These are phyloP conservation scores for Raphanus sativus DNA, from an alignment of 345 rosid genomes.

Conservation along the genomic window DNA sequence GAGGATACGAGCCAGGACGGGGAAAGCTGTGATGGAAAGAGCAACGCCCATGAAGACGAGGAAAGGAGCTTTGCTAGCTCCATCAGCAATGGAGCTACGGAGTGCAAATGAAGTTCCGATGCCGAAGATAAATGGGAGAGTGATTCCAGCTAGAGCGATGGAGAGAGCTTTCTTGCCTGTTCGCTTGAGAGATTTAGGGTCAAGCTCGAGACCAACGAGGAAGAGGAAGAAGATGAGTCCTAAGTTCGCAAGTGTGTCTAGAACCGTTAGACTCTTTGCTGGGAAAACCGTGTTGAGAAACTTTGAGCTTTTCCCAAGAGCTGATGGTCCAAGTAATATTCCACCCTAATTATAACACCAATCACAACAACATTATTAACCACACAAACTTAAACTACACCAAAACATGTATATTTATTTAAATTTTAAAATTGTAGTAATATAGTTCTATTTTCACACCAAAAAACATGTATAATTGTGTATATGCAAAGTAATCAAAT, in stretches of 20 bases:
- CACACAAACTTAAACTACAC: neutral
- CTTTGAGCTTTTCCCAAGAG: conserved; percentile 58
- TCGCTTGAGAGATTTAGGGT: conserved; percentile 53
- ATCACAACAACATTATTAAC: conserved; percentile 7
- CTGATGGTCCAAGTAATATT: conserved; percentile 80
- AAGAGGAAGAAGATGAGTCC: conserved; percentile 81
- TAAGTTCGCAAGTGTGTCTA: conserved; percentile 73
- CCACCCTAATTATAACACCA: conserved; percentile 56
- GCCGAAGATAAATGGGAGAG: conserved; percentile 62
- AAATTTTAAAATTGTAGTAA: too few species aligned
- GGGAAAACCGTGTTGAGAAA: conserved; percentile 60
- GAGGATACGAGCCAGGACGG: conserved; percentile 50
- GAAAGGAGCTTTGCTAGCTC: conserved; percentile 47
- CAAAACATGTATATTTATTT: neutral
- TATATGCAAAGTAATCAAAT: neutral
- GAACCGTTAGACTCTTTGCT: conserved; percentile 55
- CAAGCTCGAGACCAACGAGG: conserved; percentile 82
- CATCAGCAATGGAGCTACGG: conserved; percentile 52
- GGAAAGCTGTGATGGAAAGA: conserved; percentile 54
- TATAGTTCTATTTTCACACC: neutral
- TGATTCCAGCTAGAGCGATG: conserved; percentile 67
- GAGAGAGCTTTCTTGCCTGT: conserved; percentile 61
- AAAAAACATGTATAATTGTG: neutral
- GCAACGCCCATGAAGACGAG: conserved; percentile 52
- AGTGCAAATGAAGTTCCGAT: conserved; percentile 66